Evolutionary conservation across 2,329 filamentous ascomycete species (phyloP), one percentile per base, ranked within the genome.

Genomic region (Phaeosphaeria sp.): DNA sequence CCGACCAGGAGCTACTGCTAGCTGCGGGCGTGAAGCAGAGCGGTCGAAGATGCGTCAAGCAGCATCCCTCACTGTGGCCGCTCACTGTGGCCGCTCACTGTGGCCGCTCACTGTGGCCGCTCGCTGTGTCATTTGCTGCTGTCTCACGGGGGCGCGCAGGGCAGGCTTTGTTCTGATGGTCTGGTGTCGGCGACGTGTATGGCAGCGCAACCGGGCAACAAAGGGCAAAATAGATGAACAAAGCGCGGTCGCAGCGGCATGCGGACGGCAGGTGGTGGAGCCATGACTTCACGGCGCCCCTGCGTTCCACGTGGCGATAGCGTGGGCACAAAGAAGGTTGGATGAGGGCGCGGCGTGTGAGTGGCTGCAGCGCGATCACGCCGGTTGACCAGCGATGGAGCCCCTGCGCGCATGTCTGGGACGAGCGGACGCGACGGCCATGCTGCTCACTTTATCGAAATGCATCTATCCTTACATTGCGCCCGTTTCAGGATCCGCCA

Each of bases 261-360:
- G 30, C 11, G 30, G 30, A 13, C 30, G 30, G 30, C 11, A 9
- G 24, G 44, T 13, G 13, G 30, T 21, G 49, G 33, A 49, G 27
- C 43, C 20, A 57, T 33, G 44, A 9, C 17, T 48, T 20, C 24
- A 44, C 2, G 46, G 30, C 6, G 30, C 30, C 21, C 44, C 44
- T n/a, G 15, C 44, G 58, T 60, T 64, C 39, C 61, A 68, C 64
- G 67, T 66, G 65, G 65, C 60, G 56, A 51, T 43, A 55, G 61
- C 66, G 61, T 64, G 63, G 66, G 65, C n/a, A 49, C 51, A 43
- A 47, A 45, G 50, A 46, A 43, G 24, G 51, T 51, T 43, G 48
- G 57, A 45, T 53, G 52, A n/a, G 44, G 45, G 13, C 30, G 45
- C 45, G 9, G 13, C 22, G 6, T 47, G 8, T 25, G 45, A 36